Base-by-base conservation (phyloP, 148 eudicot genomes). In the Cornus florida region DNA sequence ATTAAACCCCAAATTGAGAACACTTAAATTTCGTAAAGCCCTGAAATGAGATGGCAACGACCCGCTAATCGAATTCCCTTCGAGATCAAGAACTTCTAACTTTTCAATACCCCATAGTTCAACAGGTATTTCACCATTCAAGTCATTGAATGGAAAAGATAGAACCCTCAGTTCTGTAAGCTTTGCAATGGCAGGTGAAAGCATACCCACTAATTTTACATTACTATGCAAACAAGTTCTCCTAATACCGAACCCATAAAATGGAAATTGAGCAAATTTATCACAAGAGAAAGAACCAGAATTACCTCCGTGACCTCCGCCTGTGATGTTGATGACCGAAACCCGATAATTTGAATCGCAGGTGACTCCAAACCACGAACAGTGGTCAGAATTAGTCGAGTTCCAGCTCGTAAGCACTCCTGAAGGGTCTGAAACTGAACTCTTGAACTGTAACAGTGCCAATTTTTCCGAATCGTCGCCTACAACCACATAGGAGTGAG, bases 281-380 rank as follows among this genome's bases (percentile, higher is more conserved):
- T 70, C 78, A 79, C 91, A 89, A 83, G 83, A 79, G 19, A 78
- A 39, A 78, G 87, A 80, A 16, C 74, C 73, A 53, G 78, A 86
- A 84, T 80, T 85, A 86, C 89, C 89, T 88, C 85, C 83, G 11
- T 89, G 89, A 85, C 88, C 89, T 88, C 86, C 83, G 7, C 91
- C 91, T 41, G 88, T 83, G 57, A 89, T 31, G 62, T 86, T 89
- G 70, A 89, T 66, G 2, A 83, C 88, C 74, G 80, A 57, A 69
- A 89, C 91, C 78, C 91, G 83, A 50, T 72, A 78, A 72, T 74
- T 79, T 16, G 86, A 71, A 74, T 79, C 94, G 66, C 98, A 95
- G 19, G 91, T 72, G 64, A 95, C 88, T 2, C 98, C 98, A 20
- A 16, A 1, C 98, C 98, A 95, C 5, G 76, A 76, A 75, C 98